Percentiles rank a stretch among this genome's conserved stretches.
These are phyloP conservation scores for Cordyceps militaris DNA, from an alignment of 2,329 filamentous ascomycete genomes.

Conservation along the genomic window DNA sequence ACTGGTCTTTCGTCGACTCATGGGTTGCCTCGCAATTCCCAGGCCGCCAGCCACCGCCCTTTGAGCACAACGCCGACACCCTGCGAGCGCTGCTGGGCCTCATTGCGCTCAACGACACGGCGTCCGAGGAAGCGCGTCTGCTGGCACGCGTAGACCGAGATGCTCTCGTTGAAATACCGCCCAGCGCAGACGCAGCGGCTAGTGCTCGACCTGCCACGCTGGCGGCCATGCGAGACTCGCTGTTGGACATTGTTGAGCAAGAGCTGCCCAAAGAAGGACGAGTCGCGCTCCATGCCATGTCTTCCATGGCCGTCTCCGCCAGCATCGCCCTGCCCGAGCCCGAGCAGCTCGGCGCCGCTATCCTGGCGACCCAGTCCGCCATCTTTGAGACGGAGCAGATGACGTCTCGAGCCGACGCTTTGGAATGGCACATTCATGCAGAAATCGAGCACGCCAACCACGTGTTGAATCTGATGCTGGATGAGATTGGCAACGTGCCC, in stretches of 20 bases:
- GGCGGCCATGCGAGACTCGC: constrained; percentile 26
- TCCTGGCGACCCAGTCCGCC: constrained; percentile 50
- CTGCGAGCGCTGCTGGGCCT: constrained; percentile 67
- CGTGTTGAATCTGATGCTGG: constrained; percentile 36
- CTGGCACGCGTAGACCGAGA: constrained; percentile 52
- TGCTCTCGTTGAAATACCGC: constrained; percentile 46
- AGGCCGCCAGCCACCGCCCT: constrained; percentile 56
- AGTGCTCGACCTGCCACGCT: constrained; percentile 15
- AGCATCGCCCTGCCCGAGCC: constrained; percentile 42
- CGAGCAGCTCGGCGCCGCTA: constrained; percentile 41
- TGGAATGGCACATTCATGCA: constrained; percentile 48
- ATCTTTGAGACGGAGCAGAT: constrained; percentile 50
- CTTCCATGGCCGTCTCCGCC: constrained; percentile 42
- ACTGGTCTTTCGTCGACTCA: constrained; percentile 81
- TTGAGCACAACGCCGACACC: constrained; percentile 84
- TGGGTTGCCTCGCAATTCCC: constrained; percentile 72
- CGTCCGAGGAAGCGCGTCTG: constrained; percentile 61
- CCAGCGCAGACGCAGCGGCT: constrained; percentile 21
- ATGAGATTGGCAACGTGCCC: constrained; percentile 45
- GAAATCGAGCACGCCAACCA: constrained; percentile 37
- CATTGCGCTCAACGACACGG: constrained; percentile 67
- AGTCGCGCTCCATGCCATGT: constrained; percentile 50
- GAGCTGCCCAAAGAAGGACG: constrained; percentile 48
- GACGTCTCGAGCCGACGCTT: constrained; percentile 43
- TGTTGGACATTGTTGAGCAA: constrained; percentile 49